Conservation (phyloP, 306 rosid species). For the Dalbergia oliveri region DNA sequence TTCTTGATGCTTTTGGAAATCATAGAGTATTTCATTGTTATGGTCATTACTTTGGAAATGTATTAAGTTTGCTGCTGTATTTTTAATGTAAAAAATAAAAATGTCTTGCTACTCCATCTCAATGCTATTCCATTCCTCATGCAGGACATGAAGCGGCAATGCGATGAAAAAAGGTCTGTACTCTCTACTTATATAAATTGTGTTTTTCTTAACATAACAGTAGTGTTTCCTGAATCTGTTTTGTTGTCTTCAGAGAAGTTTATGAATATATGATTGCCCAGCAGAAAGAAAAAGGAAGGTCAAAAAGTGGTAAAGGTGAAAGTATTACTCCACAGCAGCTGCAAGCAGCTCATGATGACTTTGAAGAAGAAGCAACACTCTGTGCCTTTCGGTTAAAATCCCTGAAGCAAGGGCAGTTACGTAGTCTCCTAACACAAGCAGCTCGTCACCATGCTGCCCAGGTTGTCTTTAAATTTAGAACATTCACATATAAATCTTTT, state of each 20-base stretch:
- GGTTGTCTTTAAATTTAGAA: conserved; percentile 52
- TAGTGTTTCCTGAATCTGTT: conserved; percentile 54
- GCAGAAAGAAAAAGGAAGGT: conserved; percentile 82
- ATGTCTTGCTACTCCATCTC: conserved; percentile 38
- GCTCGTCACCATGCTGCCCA: conserved; percentile 94
- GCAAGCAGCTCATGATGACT: conserved; percentile 74
- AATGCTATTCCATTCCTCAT: conserved; percentile 47
- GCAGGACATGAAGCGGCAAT: conserved; percentile 96
- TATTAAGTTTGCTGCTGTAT: conserved; percentile 26
- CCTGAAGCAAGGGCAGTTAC: conserved; percentile 86
- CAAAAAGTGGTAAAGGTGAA: conserved; percentile 77
- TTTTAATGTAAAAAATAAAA: conserved; percentile 33
- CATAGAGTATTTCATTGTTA: conserved; percentile 19
- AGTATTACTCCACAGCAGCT: conserved; percentile 66
- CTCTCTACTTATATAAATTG: conserved; percentile 6
- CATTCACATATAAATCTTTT: conserved; percentile 36
- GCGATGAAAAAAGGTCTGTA: conserved; percentile 82
- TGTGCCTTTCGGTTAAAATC: conserved; percentile 86
- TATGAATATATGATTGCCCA: conserved; percentile 73
- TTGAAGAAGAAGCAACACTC: conserved; percentile 75
- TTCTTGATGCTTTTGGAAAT: conserved; percentile 19
- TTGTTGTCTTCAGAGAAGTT: conserved; percentile 69
- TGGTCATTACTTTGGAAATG: conserved; percentile 28
- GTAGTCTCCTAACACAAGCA: conserved; percentile 93
- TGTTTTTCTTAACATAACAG: conserved; percentile 35